Percentiles rank a stretch among this genome's conserved stretches.
These are phyloP conservation scores for Fraxinus velutina DNA, from an alignment of 305 asterid species.

Conservation along the genomic window DNA sequence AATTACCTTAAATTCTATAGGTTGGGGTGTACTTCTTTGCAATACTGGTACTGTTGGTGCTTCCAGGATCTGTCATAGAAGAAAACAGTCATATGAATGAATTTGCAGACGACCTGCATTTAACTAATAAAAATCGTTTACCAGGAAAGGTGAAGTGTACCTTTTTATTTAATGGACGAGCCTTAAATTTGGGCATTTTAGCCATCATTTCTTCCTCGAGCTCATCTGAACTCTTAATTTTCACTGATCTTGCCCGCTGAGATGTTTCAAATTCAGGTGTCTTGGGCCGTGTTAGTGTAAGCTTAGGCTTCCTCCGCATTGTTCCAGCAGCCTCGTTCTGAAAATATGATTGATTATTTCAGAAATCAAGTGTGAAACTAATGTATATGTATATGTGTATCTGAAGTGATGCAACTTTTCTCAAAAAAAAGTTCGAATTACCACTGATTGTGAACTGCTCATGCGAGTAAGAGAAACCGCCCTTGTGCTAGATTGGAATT, in stretches of 20 bases:
- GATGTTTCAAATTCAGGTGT: slow-evolving; percentile 86
- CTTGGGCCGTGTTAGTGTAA: slow-evolving; percentile 79
- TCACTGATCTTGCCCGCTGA: slow-evolving; percentile 70
- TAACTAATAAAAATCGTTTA: background rate
- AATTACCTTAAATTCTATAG: slow-evolving; percentile 72
- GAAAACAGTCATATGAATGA: background rate
- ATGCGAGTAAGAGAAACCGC: slow-evolving; percentile 40
- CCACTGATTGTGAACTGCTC: slow-evolving; percentile 50
- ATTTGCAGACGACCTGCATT: background rate
- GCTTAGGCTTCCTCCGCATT: slow-evolving; percentile 61
- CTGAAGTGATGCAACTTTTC: background rate
- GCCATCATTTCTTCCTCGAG: slow-evolving; percentile 94
- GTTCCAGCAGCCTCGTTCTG: slow-evolving; percentile 51
- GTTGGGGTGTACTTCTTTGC: slow-evolving; percentile 70
- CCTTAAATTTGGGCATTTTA: slow-evolving; percentile 84
- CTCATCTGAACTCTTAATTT: slow-evolving; percentile 74
- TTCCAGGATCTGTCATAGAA: slow-evolving; percentile 54
- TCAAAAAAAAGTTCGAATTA: slow-evolving; percentile 11
- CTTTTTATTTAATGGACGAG: slow-evolving; percentile 79
- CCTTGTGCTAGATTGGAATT: slow-evolving; percentile 75
- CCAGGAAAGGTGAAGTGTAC: slow-evolving; percentile 28
- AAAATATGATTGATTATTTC: background rate
- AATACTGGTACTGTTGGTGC: slow-evolving; percentile 52
- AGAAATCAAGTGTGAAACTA: background rate
- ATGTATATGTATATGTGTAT: background rate